Evolutionary conservation across 2,329 filamentous ascomycete species (phyloP), one percentile per base, ranked within the genome.

Genomic region (Colletotrichum chlorophyti): DNA sequence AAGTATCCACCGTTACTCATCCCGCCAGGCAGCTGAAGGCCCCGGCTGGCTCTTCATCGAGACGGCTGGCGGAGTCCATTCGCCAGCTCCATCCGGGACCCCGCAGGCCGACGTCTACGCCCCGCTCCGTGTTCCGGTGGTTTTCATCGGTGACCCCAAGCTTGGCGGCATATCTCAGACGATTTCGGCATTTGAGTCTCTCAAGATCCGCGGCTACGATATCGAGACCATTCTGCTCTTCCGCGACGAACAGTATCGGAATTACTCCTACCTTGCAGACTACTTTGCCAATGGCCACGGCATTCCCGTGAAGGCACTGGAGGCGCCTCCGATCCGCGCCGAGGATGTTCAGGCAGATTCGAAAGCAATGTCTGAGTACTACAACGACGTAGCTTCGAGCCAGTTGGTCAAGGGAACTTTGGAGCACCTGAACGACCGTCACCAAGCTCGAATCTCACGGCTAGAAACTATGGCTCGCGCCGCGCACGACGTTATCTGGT

Each of bases 11-110:
- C 68, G 74, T 1, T 74, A 79, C 52, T 75, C 82, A 1, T 68
- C 71, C 6, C 64, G 73, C n/a, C 77, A 76, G 51, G 77, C 81
- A 4, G 65, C 69, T 17, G 64, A 65, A 3, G 73, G 74, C 5
- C 70, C 76, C 41, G 83, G 83, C n/a, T 85, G 88, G 72, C 75
- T 90, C 1, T 81, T 96, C 42, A 78, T 95, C 41, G 91, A 96
- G 70, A 95, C 91, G 2, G 91, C 91, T 1, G 91, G 91, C 1
- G 91, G 91, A 1, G 89, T 94, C 0, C 86, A 94, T 61, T 94
- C 91, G 0, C 91, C 91, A 0, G 84, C 84, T 0, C 91, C 91
- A 1, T 91, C 89, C 31, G 90, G 91, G 9, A 89, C 81, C 2
- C 86, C 89, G 0, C 91, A 96, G 68, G 91, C 88, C 2, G 91